Conservation (phyloP, 148 eudicot genomes). For the Rhododendron simsii region DNA sequence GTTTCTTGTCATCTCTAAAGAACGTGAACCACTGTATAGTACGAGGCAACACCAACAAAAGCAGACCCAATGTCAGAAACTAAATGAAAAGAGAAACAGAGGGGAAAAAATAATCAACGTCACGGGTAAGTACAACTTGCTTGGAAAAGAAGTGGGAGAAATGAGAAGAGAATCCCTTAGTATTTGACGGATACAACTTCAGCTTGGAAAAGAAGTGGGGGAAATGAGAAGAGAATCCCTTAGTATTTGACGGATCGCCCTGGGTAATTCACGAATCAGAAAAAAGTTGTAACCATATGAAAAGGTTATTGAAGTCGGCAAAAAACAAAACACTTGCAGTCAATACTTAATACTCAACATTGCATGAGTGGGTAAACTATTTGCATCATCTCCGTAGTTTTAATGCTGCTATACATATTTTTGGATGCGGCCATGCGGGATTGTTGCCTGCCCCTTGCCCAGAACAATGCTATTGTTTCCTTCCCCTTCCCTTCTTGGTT, state of each 20-base stretch:
- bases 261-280: not conserved
- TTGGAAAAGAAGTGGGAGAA: not conserved
- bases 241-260: not conserved
- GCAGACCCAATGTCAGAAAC: not conserved
- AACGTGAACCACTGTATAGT: not conserved
- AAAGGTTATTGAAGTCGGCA: not conserved
- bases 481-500: constrained; percentile 84
- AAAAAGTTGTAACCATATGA: not conserved
- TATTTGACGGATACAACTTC: not conserved
- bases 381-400: not conserved
- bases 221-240: not conserved
- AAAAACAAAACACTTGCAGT: not conserved
- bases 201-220: not conserved
- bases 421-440: not conserved
- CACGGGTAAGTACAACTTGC: not conserved
- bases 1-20: not conserved
- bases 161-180: not conserved
- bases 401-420: not conserved
- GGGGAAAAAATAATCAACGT: not conserved
- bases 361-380: not conserved
- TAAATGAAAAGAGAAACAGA: not conserved
- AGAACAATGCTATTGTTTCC: constrained; percentile 54
- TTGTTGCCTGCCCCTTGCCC: not conserved
- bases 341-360: not conserved
- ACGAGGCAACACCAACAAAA: not conserved